Conservation (phyloP, 2,329 filamentous ascomycete species). For the Parastagonospora nodorum region DNA sequence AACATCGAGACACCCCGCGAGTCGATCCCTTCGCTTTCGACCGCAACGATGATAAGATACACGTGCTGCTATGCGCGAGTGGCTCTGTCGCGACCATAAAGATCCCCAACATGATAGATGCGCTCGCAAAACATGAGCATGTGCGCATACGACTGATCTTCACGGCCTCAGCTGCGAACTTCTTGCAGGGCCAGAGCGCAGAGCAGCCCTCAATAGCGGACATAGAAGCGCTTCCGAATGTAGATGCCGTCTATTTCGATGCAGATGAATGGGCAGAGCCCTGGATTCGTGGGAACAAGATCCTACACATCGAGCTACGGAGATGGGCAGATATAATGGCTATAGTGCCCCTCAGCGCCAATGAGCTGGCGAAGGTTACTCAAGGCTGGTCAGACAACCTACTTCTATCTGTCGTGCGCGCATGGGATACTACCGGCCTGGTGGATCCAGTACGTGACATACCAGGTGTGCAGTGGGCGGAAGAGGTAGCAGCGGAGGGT, state of each 20-base stretch:
- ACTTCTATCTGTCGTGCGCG: slow-evolving; percentile 73
- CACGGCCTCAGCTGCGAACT: slow-evolving; percentile 73
- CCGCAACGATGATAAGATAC: slow-evolving; percentile 47
- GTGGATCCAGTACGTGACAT: slow-evolving; percentile 38
- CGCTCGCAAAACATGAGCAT: slow-evolving; percentile 58
- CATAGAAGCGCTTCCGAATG: slow-evolving; percentile 66
- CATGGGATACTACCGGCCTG: slow-evolving; percentile 73
- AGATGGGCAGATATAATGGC: slow-evolving; percentile 81
- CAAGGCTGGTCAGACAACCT: slow-evolving; percentile 79
- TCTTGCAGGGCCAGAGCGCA: slow-evolving; percentile 73
- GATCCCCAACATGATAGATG: slow-evolving; percentile 55
- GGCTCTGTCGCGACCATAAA: slow-evolving; percentile 91
- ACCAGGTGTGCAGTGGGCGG: slow-evolving; percentile 26
- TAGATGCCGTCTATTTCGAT: slow-evolving; percentile 82
- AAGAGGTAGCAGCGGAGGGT: slow-evolving; percentile 14
- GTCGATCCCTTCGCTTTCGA: slow-evolving; percentile 30
- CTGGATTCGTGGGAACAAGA: slow-evolving; percentile 78
- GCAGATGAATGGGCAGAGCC: slow-evolving; percentile 82
- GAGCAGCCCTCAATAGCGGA: slow-evolving; percentile 75
- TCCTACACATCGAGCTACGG: slow-evolving; percentile 88
- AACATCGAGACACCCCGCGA: slow-evolving; percentile 20
- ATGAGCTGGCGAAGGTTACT: slow-evolving; percentile 82
- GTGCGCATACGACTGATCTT: slow-evolving; percentile 87
- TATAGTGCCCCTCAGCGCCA: slow-evolving; percentile 81
- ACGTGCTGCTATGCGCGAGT: slow-evolving; percentile 69